These are phyloP conservation scores for Mucor sp. DNA, from an alignment of 371 early-diverging fungal species.

Conservation along the genomic window DNA sequence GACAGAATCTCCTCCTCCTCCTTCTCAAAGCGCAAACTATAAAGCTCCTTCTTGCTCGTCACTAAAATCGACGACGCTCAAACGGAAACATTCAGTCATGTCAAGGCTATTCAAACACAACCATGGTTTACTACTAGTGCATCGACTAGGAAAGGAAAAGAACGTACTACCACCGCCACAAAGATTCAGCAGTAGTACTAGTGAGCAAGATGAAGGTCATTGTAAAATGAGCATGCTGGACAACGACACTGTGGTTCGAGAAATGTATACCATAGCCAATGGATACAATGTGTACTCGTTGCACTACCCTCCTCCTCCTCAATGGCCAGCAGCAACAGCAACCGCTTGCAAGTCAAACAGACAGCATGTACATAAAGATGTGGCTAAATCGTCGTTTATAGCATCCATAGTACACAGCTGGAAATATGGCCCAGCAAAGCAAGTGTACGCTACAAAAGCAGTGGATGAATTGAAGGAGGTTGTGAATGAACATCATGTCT, in stretches of 20 bases:
- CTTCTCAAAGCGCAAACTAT: neutral
- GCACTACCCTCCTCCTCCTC: no score
- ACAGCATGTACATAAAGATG: neutral
- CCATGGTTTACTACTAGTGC: neutral
- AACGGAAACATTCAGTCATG: neutral
- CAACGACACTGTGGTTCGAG: neutral
- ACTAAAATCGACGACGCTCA: neutral
- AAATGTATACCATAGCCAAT: neutral
- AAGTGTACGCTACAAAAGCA: conserved; percentile 3
- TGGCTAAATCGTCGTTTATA: neutral
- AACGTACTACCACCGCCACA: no score
- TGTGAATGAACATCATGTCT: neutral
- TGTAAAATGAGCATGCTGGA: neutral
- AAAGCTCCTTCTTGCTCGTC: neutral
- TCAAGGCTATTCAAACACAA: neutral
- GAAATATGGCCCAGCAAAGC: neutral
- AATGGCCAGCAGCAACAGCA: neutral
- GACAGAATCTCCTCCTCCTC: neutral
- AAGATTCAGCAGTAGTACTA: neutral
- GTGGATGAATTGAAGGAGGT: conserved; percentile 2
- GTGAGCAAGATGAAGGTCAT: neutral
- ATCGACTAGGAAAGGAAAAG: neutral
- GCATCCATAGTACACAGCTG: neutral
- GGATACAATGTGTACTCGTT: neutral
- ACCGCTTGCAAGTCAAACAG: neutral